Evolutionary conservation across 2,329 filamentous ascomycete genomes (phyloP), one percentile per base, ranked within the genome.

Genomic region (Cladosporium sp.): DNA sequence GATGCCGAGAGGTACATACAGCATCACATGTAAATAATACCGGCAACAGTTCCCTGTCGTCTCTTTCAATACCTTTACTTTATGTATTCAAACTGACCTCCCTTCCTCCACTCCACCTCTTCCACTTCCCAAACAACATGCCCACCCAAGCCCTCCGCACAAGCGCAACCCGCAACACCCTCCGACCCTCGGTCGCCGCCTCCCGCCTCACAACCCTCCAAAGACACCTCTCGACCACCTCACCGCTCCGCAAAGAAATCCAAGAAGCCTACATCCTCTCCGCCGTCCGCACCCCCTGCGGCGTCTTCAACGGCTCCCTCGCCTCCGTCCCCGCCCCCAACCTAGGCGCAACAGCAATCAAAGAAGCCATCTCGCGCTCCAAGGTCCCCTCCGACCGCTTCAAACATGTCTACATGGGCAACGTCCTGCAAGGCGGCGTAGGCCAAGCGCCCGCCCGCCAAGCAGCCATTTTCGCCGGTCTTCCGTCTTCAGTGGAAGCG

Each of bases 291-390:
- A 98, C 93, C 43, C 92, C 93, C 1, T 94, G 88, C 15, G 87
- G 84, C 58, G 94, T 93, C 89, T 96, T 97, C 79, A 96, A 97
- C 73, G 93, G 93, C 65, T 85, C 88, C 13, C 93, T 94, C 68
- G 78, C 86, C 38, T 86, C 80, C 40, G 83, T 97, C 27, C 77
- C 90, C 3, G 92, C 91, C 8, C 86, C 93, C n/a, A 79, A 87
- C 63, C 85, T 98, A 40, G 93, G 88, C 58, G 89, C 92, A 25
- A 83, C 84, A 13, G 93, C 91, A 52, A 97, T 98, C 74, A 93
- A 91, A 70, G 86, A 89, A 40, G 93, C 93, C 22, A 71, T 98
- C 48, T 80, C 85, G 59, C 95, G 93, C 70, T 94, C 91, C 46
- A 84, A 83, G 57, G 79, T 97, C 6, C 91, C 93, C 1, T 69